Base-by-base conservation (phyloP, 371 early-diverging fungal genomes). In the Rhizopus microsporus region DNA sequence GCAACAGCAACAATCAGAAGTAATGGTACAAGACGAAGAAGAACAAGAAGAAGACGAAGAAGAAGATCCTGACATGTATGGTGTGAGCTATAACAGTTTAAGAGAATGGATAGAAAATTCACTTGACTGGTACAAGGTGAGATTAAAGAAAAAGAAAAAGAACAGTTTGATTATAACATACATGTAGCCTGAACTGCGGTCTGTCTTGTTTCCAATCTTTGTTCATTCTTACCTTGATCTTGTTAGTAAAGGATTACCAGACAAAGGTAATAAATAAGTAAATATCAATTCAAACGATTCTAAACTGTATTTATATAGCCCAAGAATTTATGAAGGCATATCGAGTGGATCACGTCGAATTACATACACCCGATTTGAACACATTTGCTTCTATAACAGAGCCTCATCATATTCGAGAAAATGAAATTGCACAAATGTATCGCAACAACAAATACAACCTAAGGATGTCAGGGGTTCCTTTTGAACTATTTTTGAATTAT, bases 21-120 rank as follows among this genome's bases (percentile, higher is more conserved):
- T 13, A 13, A 33, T 42, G n/a, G 51, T 44, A 10, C 31, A 44
- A 17, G 51, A 58, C 9, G 51, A 49, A 1, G 51, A 51, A 33
- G 53, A 62, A 29, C 57, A 56, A 42, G 52, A 54, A 35, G 58
- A 60, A 29, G 31, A 55, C n/a, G 35, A 38, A 6, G 89, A 92
- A 69, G 78, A 84, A 52, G 87, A 90, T 62, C 88, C 93, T 7
- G 83, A 86, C 43, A 85, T 84, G 7, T 93, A 94, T 61, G 83
- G 83, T 47, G 67, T 80, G 39, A 84, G 85, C 54, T 98, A 96
- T 73, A 75, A 79, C 10, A 83, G 85, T 66, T 79, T 99, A 60
- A 77, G 92, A 57, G 78, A 81, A 51, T 98, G 97, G 97, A 89
- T 98, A 44, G 96, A 98, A 59, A 93, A 91, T 64, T 97, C 96